Percentiles rank a stretch among this genome's conserved stretches.
Evolutionary conservation across 2,329 filamentous ascomycete species (phyloP).

Genomic region (Ophiocordyceps robertsii): DNA sequence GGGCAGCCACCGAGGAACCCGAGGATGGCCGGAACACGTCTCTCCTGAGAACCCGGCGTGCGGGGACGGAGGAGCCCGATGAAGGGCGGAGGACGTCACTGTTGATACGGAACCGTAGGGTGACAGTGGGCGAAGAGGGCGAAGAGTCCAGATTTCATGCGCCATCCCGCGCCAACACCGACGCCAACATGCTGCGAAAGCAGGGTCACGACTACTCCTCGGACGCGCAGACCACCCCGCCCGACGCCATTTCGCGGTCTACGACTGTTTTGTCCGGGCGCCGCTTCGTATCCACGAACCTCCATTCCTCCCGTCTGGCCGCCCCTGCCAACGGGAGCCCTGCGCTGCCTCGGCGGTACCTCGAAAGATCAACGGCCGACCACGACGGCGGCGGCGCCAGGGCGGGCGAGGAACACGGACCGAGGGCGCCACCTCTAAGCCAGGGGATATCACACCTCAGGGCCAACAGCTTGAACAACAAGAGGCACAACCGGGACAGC

Average conservation of each 20-base stretch:
- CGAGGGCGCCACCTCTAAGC: conserved; percentile 30
- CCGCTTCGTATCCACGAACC: conserved; percentile 34
- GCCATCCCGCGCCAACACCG: conserved; percentile 45
- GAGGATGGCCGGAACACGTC: conserved; percentile 37
- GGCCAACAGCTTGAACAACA: conserved; percentile 29
- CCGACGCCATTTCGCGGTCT: conserved; percentile 19
- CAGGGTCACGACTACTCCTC: conserved; percentile 13
- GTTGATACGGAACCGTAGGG: conserved; percentile 30
- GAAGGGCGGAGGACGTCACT: conserved; percentile 29
- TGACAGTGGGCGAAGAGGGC: conserved; percentile 33
- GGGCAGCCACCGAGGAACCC: conserved; percentile 35
- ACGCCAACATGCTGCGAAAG: conserved; percentile 28
- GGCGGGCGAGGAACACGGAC: conserved; percentile 11
- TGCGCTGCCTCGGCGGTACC: conserved; percentile 30
- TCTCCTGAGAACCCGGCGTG: conserved; percentile 30
- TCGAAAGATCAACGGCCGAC: conserved; percentile 30
- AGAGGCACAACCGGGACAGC: conserved; percentile 29
- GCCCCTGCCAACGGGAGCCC: conserved; percentile 23
- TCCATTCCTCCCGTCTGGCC: conserved; percentile 31
- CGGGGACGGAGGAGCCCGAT: conserved; percentile 33
- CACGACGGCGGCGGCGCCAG: conserved; percentile 20
- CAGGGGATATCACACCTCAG: conserved; percentile 28
- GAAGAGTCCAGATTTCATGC: conserved; percentile 38
- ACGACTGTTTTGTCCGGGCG: conserved; percentile 36
- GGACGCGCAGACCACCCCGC: conserved; percentile 20